Base-by-base conservation (phyloP, 1,284 basidiomycete genomes). In the Tilletia walkeri region DNA sequence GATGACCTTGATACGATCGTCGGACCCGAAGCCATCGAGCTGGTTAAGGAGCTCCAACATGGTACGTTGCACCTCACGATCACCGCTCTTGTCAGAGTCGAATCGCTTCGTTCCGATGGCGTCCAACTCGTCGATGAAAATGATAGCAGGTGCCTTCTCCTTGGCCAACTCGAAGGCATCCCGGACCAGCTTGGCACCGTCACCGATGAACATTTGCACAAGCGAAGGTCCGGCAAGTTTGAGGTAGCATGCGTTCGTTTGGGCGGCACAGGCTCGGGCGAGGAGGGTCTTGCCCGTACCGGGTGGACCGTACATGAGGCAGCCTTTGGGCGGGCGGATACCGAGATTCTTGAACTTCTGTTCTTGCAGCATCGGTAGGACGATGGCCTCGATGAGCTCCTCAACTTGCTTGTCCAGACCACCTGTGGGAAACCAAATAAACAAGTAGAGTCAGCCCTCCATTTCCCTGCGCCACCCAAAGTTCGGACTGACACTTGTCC, bases 41-140 rank as follows among this genome's bases (percentile, higher is more conserved):
- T 92, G 90, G 84, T 98, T 99, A 56, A 99, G 88, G 67, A 99
- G 88, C 84, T 99, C 96, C 84, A 99, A 88, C 96, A 99, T 99
- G 56, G 96, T 99, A 71, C 96, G 89, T 84, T 99, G 96, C 77
- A 99, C 97, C 86, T 99, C 96, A 74, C 95, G 90, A 85, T 99
- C 95, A 75, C 96, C 96, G 61, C 94, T 93, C 38, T 95, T 97
- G 73, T 95, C 95, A 49, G 93, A 95, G 78, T 99, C 96, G 84
- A 99, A 96, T 88, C 95, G 91, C 86, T 99, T 99, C 3, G 95
- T 99, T 81, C 96, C 96, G 80, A 99, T 90, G 41, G 96, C 96
- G 82, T 99, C 96, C 73, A 99, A 93, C 85, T 99, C 96, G 84
- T 99, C 96, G 84, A 99, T 99, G 85, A 99, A 99, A 49, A 99